These are phyloP conservation scores for Cadophora luteo-olivacea DNA, from an alignment of 2,329 filamentous ascomycete species.

Conservation along the genomic window DNA sequence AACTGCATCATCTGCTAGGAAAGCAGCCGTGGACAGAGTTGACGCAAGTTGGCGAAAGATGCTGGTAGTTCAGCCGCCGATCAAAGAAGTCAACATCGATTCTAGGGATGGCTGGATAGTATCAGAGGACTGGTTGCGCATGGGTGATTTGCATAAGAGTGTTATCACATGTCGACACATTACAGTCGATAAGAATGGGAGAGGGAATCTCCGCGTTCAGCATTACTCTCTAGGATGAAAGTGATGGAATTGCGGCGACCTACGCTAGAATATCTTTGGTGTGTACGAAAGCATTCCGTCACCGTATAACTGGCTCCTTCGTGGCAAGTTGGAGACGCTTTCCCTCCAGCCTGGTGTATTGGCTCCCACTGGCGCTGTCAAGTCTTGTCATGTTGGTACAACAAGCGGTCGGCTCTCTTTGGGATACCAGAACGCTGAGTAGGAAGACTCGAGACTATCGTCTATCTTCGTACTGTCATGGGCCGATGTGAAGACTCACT, in stretches of 20 bases:
- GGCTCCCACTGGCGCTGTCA: background rate
- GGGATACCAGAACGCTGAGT: background rate
- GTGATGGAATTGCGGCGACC: background rate
- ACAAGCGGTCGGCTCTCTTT: background rate
- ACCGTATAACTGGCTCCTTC: background rate
- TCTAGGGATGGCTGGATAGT: background rate
- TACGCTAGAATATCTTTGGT: background rate
- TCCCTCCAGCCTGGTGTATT: background rate
- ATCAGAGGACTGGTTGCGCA: slow-evolving; percentile 5
- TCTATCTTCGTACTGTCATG: background rate
- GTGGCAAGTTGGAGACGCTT: background rate
- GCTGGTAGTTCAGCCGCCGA: slow-evolving; percentile 14
- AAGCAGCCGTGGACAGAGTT: slow-evolving; percentile 1
- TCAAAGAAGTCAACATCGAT: slow-evolving; percentile 9
- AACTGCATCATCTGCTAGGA: background rate
- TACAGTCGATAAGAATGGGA: background rate
- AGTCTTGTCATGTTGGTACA: background rate
- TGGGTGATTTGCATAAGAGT: background rate
- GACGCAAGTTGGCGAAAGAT: slow-evolving; percentile 17
- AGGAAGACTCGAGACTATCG: too few relatives aligned
- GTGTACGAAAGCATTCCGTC: background rate
- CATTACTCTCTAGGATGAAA: background rate
- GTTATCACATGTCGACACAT: background rate
- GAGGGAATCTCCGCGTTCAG: slow-evolving; percentile 1
- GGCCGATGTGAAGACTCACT: background rate